Evolutionary conservation across 2,329 filamentous ascomycete genomes (phyloP).

Genomic region (Penicillium sp.): DNA sequence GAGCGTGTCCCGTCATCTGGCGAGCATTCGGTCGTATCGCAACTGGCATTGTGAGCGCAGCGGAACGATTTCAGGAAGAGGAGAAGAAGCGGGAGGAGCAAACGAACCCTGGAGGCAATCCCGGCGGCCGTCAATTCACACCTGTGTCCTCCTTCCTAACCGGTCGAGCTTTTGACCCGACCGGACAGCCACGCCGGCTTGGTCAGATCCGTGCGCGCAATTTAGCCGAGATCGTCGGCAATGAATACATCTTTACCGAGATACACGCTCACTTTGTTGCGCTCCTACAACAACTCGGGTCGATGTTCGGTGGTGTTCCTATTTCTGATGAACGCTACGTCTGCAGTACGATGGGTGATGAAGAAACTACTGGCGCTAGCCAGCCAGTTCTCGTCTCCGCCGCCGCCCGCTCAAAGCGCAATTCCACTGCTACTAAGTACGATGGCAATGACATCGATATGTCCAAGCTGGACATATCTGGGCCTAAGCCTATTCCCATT

Average conservation of each 20-base stretch:
- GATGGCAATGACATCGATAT: conserved; percentile 34
- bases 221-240: conserved; percentile 59
- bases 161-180: conserved; percentile 56
- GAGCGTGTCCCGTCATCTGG: conserved; percentile 51
- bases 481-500: conserved; percentile 41
- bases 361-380: conserved; percentile 22
- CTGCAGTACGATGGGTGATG: conserved; percentile 39
- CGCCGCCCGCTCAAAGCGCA: conserved; percentile 20
- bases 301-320: conserved; percentile 47
- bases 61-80: conserved; percentile 46
- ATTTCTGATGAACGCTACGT: conserved; percentile 45
- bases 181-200: conserved; percentile 54
- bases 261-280: conserved; percentile 56
- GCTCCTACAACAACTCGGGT: conserved; percentile 49
- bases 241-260: conserved; percentile 59
- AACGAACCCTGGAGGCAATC: conserved; percentile 25
- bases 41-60: conserved; percentile 50
- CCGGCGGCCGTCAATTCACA: conserved; percentile 47
- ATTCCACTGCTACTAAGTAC: conserved; percentile 20
- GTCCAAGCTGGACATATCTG: conserved; percentile 34
- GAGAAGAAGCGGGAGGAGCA: conserved; percentile 46
- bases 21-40: conserved; percentile 57
- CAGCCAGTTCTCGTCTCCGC: conserved; percentile 26
- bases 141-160: conserved; percentile 61
- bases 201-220: conserved; percentile 57